phyloP scores from a whole-genome alignment of 1,284 basidiomycete genomes.

The Chalciporus sp. region DNA sequence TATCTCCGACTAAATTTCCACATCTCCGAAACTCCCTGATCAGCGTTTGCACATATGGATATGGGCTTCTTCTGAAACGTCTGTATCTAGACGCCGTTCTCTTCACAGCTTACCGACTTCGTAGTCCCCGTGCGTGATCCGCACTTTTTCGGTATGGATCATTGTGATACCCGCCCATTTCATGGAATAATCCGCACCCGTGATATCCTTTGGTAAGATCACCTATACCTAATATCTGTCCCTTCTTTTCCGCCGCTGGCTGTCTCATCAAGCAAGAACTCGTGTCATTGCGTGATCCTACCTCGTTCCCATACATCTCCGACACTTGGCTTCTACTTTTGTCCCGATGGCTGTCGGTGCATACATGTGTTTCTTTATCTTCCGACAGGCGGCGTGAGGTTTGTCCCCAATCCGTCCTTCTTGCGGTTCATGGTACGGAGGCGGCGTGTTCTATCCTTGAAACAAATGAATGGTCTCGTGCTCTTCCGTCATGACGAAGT shows the following conservation, averaged over 20 bases:
- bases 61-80: background rate
- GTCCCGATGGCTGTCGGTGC: background rate
- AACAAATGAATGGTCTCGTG: background rate
- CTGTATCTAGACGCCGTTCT: background rate
- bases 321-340: slow-evolving; percentile 2
- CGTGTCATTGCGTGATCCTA: slow-evolving; percentile 6
- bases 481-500: background rate
- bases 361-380: background rate
- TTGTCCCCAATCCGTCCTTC: background rate
- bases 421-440: slow-evolving; percentile 1
- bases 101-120: background rate
- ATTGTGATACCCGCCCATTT: slow-evolving; percentile 15
- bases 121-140: slow-evolving; percentile 18
- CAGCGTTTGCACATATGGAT: background rate
- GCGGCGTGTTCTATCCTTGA: slow-evolving; percentile 3
- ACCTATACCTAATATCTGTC: slow-evolving; percentile 2
- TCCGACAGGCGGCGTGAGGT: slow-evolving; percentile 1
- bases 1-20: background rate
- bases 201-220: slow-evolving; percentile 6
- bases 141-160: slow-evolving; percentile 21
- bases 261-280: background rate
- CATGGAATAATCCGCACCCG: background rate
- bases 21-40: slow-evolving; percentile 12
- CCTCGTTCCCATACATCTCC: slow-evolving; percentile 10
- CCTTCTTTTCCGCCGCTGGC: background rate